Conservation (phyloP, 176 grass and related monocot species). For the Metroxylon sagu region DNA sequence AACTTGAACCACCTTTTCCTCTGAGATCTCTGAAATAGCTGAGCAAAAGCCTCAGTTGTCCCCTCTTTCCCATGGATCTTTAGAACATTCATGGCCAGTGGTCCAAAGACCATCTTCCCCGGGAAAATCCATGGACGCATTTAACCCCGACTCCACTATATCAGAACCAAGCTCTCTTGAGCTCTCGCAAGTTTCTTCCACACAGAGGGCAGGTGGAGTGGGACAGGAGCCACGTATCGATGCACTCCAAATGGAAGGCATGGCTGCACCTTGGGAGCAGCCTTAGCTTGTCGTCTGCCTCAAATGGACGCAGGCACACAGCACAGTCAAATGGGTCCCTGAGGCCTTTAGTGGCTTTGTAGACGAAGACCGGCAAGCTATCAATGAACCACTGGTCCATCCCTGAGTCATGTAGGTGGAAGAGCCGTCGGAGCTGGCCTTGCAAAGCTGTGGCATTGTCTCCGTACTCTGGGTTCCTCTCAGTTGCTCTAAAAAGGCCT, state of each 20-base stretch:
- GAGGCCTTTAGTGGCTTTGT: background rate
- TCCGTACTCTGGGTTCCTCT: constrained; percentile 17
- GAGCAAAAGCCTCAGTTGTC: constrained; percentile 11
- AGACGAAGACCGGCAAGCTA: constrained; percentile 1
- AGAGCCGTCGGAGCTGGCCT: constrained; percentile 82
- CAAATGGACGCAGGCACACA: constrained; percentile 6
- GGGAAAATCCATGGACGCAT: constrained; percentile 17
- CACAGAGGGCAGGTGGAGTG: constrained; percentile 8
- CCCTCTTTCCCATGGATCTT: constrained; percentile 14
- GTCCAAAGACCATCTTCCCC: constrained; percentile 25
- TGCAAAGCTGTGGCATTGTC: constrained; percentile 47
- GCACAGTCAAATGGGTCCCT: constrained; percentile 10
- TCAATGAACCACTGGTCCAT: constrained; percentile 19
- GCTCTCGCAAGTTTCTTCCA: constrained; percentile 14
- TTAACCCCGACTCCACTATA: constrained; percentile 27
- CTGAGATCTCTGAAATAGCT: background rate
- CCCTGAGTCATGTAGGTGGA: constrained; percentile 73
- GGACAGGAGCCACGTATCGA: constrained; percentile 10
- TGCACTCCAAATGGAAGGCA: constrained; percentile 8
- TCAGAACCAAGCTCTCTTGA: constrained; percentile 40
- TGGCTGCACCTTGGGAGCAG: constrained; percentile 2
- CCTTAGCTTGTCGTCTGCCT: background rate
- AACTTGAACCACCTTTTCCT: constrained; percentile 51
- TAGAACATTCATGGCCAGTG: background rate
- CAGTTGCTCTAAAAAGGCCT: constrained; percentile 36